Percentiles rank a stretch among this genome's conserved stretches.
phyloP scores from a whole-genome alignment of 768 basidiomycete genomes.

The Pleurotus pulmonarius region DNA sequence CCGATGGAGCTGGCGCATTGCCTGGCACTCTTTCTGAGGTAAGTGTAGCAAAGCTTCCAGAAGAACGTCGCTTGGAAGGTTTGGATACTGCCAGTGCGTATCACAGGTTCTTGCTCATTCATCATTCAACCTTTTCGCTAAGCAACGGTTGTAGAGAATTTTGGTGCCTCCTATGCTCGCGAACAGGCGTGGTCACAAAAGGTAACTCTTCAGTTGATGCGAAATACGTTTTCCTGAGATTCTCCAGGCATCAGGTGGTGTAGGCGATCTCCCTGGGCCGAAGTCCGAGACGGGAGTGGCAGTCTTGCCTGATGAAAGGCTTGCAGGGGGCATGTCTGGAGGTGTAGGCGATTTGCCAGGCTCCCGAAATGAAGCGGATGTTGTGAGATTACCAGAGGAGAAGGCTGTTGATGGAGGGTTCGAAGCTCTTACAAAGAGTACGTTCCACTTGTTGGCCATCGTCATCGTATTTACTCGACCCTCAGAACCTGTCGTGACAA shows the following conservation, averaged over 20 bases:
- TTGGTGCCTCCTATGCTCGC: too few species aligned
- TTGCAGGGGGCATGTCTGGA: constrained; percentile 8
- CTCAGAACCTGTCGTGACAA: not conserved
- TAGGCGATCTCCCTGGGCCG: constrained; percentile 26
- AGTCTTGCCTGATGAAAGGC: constrained; percentile 44
- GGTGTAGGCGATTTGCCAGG: constrained; percentile 44
- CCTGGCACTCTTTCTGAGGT: constrained; percentile 42
- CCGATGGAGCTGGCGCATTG: constrained; percentile 43
- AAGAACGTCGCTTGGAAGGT: constrained; percentile 29
- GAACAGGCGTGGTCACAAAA: too few species aligned
- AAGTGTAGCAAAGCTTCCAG: constrained; percentile 45
- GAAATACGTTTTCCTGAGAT: too few species aligned
- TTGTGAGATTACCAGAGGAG: constrained; percentile 39
- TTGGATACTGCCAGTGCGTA: not conserved
- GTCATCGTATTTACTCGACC: not conserved
- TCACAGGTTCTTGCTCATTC: too few species aligned
- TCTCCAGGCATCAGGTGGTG: not conserved
- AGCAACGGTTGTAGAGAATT: too few species aligned
- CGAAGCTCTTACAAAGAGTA: not conserved
- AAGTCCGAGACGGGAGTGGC: constrained; percentile 42
- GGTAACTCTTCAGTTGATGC: too few species aligned
- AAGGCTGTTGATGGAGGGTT: not conserved
- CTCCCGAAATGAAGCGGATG: constrained; percentile 11
- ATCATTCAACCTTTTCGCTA: too few species aligned
- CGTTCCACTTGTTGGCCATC: not conserved